phyloP scores from a whole-genome alignment of 345 rosid species.

The Citrus reticulata region DNA sequence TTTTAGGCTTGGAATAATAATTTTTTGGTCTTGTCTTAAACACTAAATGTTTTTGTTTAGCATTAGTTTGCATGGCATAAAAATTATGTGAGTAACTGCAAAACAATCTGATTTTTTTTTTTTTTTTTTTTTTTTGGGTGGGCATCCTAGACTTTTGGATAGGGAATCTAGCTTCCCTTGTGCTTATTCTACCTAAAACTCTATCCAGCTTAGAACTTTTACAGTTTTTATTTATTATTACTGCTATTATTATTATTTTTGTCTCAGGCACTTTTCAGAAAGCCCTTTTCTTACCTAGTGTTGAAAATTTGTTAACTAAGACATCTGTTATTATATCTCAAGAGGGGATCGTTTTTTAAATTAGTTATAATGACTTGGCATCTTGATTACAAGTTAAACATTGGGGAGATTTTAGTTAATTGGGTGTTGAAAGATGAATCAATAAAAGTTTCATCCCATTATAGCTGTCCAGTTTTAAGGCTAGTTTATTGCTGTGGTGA shows the following conservation, averaged over 20 bases:
- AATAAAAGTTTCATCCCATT: background rate
- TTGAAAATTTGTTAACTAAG: background rate
- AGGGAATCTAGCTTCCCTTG: background rate
- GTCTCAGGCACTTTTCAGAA: background rate
- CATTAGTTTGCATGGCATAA: background rate
- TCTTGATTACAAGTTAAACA: background rate
- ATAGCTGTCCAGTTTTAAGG: background rate
- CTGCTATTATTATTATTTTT: too few relatives aligned
- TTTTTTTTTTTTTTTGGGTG: too few relatives aligned
- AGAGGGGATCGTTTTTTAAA: background rate
- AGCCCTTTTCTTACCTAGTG: background rate
- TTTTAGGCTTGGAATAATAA: background rate
- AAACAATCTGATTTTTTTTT: too few relatives aligned
- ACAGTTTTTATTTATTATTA: too few relatives aligned
- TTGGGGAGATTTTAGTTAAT: background rate
- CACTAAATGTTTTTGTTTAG: background rate
- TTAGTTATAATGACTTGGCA: background rate
- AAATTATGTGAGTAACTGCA: background rate
- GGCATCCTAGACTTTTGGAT: background rate
- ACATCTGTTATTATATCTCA: background rate
- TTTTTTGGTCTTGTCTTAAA: background rate
- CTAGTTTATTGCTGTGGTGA: background rate
- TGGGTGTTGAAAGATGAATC: background rate
- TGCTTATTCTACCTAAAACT: background rate
- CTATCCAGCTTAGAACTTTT: background rate